Conservation (phyloP, 345 rosid species). For the Excoecaria cochinchinensis region DNA sequence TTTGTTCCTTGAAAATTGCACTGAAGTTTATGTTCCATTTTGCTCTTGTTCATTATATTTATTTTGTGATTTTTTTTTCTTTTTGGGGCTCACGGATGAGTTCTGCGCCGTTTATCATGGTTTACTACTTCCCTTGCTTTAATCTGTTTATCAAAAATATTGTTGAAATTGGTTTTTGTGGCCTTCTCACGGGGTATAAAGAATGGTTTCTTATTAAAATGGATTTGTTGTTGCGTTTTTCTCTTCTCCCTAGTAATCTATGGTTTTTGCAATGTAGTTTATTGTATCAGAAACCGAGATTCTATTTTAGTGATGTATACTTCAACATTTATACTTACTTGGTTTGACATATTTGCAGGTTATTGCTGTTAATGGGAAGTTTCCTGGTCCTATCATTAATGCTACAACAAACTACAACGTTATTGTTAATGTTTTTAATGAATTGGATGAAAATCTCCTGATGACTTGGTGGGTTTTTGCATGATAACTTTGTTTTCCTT, state of each 20-base stretch:
- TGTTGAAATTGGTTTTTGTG: neutral
- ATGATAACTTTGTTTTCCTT: neutral
- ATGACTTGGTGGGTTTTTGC: slow-evolving; percentile 63
- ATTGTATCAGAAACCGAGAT: neutral
- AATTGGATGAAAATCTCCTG: slow-evolving; percentile 72
- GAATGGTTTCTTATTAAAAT: neutral
- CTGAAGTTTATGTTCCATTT: neutral
- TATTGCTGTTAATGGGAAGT: slow-evolving; percentile 67
- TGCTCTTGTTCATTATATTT: neutral
- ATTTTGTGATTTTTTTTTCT: neutral
- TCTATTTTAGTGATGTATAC: neutral
- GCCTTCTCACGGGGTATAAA: neutral
- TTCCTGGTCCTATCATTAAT: slow-evolving; percentile 76
- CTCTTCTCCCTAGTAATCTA: too few species aligned
- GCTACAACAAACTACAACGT: slow-evolving; percentile 78
- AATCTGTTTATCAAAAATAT: neutral
- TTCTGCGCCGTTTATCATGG: neutral
- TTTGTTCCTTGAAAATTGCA: neutral
- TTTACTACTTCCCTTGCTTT: neutral
- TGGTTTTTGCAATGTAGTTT: neutral
- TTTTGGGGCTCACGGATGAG: too few species aligned
- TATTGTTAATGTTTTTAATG: slow-evolving; percentile 58
- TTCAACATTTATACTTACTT: neutral
- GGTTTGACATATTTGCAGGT: slow-evolving; percentile 48
- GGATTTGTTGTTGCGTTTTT: neutral